phyloP scores from a whole-genome alignment of 164 flowering plant species.

The Macadamia tetraphylla region DNA sequence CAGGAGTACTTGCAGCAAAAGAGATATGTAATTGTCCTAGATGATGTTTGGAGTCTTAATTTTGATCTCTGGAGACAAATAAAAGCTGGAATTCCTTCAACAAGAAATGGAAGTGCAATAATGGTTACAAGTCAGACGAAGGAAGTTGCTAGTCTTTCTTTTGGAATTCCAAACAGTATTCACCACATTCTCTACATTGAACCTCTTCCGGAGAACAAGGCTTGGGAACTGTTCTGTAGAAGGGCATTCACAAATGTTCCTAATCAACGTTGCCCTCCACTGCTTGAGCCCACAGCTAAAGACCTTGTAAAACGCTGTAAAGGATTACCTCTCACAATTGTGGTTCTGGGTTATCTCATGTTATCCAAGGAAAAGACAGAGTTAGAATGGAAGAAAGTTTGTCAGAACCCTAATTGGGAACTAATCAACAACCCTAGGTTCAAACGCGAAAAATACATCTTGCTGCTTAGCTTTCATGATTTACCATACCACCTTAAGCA shows the following conservation, averaged over 20 bases:
- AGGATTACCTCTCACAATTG: slow-evolving; percentile 51
- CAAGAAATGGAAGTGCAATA: background rate
- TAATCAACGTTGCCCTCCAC: slow-evolving; percentile 5
- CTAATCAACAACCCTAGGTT: slow-evolving; percentile 5
- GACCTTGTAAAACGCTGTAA: slow-evolving; percentile 25
- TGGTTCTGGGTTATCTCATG: slow-evolving; percentile 35
- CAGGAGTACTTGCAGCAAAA: background rate
- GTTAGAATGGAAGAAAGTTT: slow-evolving; percentile 17
- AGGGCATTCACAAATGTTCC: background rate
- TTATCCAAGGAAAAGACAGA: slow-evolving; percentile 20
- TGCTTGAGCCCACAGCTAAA: slow-evolving; percentile 14
- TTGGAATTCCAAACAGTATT: background rate
- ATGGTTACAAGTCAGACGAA: background rate
- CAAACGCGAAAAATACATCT: background rate
- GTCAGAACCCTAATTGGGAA: slow-evolving; percentile 8
- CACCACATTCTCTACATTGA: background rate
- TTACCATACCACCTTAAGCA: slow-evolving; percentile 1
- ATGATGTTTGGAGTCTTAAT: background rate
- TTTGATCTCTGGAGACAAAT: background rate
- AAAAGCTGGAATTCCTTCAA: background rate
- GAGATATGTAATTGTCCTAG: background rate
- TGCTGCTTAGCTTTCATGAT: background rate
- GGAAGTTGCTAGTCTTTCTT: background rate
- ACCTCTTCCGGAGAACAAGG: background rate
- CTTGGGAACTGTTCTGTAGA: background rate